Evolutionary conservation across 306 rosid genomes (phyloP).

Genomic region (Pterocarpus santalinus): DNA sequence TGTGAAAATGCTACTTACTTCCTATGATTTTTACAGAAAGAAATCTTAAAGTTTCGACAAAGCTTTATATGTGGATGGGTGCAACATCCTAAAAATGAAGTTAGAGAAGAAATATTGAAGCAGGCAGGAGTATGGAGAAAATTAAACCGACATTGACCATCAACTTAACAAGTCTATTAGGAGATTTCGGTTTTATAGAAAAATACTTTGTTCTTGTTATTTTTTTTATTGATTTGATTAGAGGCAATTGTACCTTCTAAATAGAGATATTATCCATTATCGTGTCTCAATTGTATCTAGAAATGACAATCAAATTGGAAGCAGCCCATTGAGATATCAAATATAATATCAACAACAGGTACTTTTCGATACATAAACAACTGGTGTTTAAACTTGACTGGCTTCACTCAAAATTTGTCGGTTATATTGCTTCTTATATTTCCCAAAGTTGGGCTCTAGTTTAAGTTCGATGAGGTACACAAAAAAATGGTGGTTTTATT

Average conservation of each 20-base stretch:
- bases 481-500: too few relatives aligned
- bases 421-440: background rate
- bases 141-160: background rate
- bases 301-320: background rate
- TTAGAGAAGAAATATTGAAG: constrained; percentile 31
- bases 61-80: constrained; percentile 37
- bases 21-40: constrained; percentile 21
- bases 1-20: constrained; percentile 12
- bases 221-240: background rate
- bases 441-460: background rate
- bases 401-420: background rate
- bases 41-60: constrained; percentile 23
- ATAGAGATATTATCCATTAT: background rate
- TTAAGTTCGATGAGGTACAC: background rate
- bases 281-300: background rate
- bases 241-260: background rate
- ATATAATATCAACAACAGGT: background rate
- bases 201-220: background rate
- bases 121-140: constrained; percentile 23
- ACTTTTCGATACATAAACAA: background rate
- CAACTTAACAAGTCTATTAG: background rate
- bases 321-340: too few relatives aligned
- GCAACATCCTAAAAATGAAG: constrained; percentile 42
- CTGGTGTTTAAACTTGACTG: background rate
- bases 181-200: background rate